Conservation (phyloP, 2,329 filamentous ascomycete species). For the Microdochium paspali region DNA sequence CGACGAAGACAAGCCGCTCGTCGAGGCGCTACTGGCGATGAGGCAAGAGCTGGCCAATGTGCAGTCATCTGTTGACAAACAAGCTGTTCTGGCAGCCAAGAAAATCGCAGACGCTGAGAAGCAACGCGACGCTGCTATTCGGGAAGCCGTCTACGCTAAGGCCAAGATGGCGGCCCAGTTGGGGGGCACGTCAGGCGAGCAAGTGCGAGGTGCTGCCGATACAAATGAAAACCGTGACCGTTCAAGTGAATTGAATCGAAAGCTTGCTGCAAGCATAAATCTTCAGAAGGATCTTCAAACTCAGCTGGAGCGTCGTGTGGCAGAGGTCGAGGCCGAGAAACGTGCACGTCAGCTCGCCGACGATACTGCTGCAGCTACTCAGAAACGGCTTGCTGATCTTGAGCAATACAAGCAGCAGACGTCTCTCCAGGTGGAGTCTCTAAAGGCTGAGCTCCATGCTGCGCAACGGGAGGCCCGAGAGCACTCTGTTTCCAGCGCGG, state of each 20-base stretch:
- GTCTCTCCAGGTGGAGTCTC: slow-evolving; percentile 72
- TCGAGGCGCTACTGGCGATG: slow-evolving; percentile 91
- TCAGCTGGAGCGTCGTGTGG: slow-evolving; percentile 58
- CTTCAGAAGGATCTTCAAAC: slow-evolving; percentile 72
- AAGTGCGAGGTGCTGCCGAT: slow-evolving; percentile 41
- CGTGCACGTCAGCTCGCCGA: slow-evolving; percentile 77
- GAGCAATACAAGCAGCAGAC: slow-evolving; percentile 78
- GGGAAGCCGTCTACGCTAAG: slow-evolving; percentile 90
- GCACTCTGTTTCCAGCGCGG: slow-evolving; percentile 66
- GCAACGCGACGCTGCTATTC: slow-evolving; percentile 88
- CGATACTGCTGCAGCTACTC: slow-evolving; percentile 73
- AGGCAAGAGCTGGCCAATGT: slow-evolving; percentile 81
- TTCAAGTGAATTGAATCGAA: slow-evolving; percentile 65
- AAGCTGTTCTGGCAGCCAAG: slow-evolving; percentile 75
- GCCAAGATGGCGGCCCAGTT: slow-evolving; percentile 77
- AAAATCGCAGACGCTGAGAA: slow-evolving; percentile 90
- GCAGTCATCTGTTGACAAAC: slow-evolving; percentile 80
- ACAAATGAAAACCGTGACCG: slow-evolving; percentile 41
- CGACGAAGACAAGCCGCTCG: slow-evolving; percentile 83
- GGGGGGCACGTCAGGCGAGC: slow-evolving; percentile 18
- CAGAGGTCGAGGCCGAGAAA: slow-evolving; percentile 73
- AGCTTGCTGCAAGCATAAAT: slow-evolving; percentile 73
- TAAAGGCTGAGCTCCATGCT: slow-evolving; percentile 78
- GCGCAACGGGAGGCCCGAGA: slow-evolving; percentile 71
- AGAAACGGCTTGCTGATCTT: slow-evolving; percentile 74